Evolutionary conservation across 2,329 filamentous ascomycete species (phyloP).

Genomic region (Pseudogymnoascus sp.): DNA sequence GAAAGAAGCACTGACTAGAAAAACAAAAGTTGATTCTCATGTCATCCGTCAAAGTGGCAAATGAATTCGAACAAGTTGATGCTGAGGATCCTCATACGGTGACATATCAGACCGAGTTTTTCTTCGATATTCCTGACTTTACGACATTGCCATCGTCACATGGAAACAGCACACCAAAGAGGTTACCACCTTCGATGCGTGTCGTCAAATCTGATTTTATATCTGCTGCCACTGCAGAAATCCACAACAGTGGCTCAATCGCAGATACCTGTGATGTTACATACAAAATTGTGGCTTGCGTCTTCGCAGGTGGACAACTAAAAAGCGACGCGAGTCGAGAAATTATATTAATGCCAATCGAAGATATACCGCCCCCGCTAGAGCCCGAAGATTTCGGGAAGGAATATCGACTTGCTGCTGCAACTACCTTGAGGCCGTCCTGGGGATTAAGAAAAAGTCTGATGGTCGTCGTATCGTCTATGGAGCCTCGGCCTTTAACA

Average conservation of each 20-base stretch:
- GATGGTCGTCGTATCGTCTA: neutral
- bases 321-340: neutral
- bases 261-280: neutral
- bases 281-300: neutral
- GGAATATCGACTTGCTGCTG: constrained; percentile 8
- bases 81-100: neutral
- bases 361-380: constrained; percentile 10
- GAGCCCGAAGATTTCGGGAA: constrained; percentile 7
- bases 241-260: neutral
- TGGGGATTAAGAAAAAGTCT: neutral
- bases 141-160: neutral
- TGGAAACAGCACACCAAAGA: neutral
- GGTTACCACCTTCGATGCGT: constrained; percentile 8
- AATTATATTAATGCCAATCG: constrained; percentile 9
- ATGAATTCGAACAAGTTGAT: neutral
- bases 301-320: neutral
- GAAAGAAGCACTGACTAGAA: neutral
- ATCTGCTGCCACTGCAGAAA: neutral
- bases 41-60: constrained; percentile 6
- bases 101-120: neutral
- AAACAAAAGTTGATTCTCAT: neutral
- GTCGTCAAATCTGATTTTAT: neutral
- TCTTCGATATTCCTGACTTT: constrained; percentile 11
- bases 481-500: neutral
- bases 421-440: neutral